Evolutionary conservation across 371 early-diverging fungal species (phyloP).

Genomic region (Dichotomocladium elegans): DNA sequence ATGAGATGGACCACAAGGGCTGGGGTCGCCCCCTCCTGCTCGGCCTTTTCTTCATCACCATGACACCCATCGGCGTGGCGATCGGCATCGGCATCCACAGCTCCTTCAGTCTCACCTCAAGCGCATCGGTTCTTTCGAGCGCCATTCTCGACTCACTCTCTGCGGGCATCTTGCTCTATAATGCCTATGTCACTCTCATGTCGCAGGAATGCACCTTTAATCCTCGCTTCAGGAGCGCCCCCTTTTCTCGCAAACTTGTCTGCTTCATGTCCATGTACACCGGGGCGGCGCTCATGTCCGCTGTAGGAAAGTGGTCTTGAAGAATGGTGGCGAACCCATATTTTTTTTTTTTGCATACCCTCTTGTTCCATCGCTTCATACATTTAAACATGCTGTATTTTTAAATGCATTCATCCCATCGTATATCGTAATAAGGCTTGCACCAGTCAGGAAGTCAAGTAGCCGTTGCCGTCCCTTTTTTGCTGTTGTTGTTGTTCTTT

Average conservation of each 20-base stretch:
- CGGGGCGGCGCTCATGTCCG: slow-evolving; percentile 73
- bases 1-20: slow-evolving; percentile 43
- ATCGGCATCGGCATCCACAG: slow-evolving; percentile 63
- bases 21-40: slow-evolving; percentile 40
- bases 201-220: slow-evolving; percentile 42
- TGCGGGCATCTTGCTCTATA: slow-evolving; percentile 65
- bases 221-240: slow-evolving; percentile 20
- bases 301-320: slow-evolving; percentile 77
- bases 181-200: slow-evolving; percentile 53
- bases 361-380: background rate
- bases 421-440: background rate
- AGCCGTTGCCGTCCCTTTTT: background rate
- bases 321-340: too few species aligned
- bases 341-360: too few species aligned
- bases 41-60: slow-evolving; percentile 51
- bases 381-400: too few species aligned
- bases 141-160: slow-evolving; percentile 62
- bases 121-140: slow-evolving; percentile 38
- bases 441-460: too few species aligned
- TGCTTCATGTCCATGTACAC: slow-evolving; percentile 50
- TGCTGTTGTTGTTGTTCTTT: background rate
- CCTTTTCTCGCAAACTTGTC: slow-evolving; percentile 20
- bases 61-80: slow-evolving; percentile 68
- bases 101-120: slow-evolving; percentile 53
- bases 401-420: background rate